Evolutionary conservation across 495 filamentous ascomycete genomes (phyloP).

Genomic region (Xylaria longipes): DNA sequence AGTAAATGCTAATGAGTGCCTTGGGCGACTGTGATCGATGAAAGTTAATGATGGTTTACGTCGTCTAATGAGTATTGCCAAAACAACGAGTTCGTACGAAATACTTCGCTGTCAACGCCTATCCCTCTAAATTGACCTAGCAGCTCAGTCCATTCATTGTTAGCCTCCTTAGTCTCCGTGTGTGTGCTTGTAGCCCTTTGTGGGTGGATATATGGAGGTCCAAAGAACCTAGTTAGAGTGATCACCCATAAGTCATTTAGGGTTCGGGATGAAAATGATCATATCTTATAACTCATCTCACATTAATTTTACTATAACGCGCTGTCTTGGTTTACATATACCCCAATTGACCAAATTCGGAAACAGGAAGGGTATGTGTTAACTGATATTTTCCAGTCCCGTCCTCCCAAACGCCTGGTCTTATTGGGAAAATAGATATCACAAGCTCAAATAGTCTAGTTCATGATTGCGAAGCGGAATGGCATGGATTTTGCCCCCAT

Average conservation of each 20-base stretch:
- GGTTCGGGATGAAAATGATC: neutral
- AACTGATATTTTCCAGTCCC: neutral
- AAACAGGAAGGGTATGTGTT: constrained; percentile 12
- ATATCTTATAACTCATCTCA: neutral
- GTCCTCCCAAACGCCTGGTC: neutral
- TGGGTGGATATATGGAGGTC: neutral
- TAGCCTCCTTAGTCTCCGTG: too few species aligned
- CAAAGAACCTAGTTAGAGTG: neutral
- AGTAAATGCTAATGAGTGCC: neutral
- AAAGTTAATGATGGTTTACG: neutral
- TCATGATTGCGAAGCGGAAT: constrained; percentile 31
- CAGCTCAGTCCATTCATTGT: too few species aligned
- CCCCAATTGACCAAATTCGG: neutral
- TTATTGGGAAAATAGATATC: neutral
- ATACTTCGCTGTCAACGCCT: neutral
- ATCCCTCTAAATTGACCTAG: too few species aligned
- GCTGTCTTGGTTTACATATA: neutral
- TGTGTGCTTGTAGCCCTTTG: neutral
- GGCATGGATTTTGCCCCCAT: neutral
- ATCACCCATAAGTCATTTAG: neutral
- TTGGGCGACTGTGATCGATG: neutral
- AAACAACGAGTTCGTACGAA: neutral
- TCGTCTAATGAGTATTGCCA: neutral
- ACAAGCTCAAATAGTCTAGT: constrained; percentile 38
- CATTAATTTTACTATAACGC: neutral